Conservation (phyloP, 768 basidiomycete species). For the Hericium alpestre region DNA sequence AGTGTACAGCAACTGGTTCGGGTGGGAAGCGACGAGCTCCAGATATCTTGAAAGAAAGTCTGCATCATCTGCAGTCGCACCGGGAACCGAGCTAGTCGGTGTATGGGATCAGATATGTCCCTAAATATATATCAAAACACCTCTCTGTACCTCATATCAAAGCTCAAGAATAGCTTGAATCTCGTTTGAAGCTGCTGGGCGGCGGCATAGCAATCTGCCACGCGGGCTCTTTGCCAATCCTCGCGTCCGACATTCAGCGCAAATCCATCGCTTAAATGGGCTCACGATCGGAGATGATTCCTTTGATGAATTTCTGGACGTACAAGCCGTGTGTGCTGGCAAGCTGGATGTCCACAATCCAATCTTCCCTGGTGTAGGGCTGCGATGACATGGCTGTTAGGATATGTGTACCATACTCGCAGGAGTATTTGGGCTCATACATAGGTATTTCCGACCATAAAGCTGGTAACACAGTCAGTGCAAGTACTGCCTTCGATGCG, state of each 20-base stretch:
- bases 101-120: background rate
- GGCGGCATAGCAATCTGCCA: conserved; percentile 32
- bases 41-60: conserved; percentile 20
- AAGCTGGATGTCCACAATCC: conserved; percentile 22
- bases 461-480: conserved; percentile 11
- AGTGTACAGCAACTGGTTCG: conserved; percentile 21
- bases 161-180: conserved; percentile 27
- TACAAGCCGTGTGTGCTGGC: conserved; percentile 19
- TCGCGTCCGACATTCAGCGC: conserved; percentile 19
- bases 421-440: conserved; percentile 5
- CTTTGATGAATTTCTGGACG: background rate
- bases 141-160: conserved; percentile 26
- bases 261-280: conserved; percentile 10
- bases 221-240: conserved; percentile 17
- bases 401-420: background rate
- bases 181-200: conserved; percentile 31
- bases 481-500: background rate
- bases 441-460: conserved; percentile 28
- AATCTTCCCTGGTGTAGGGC: conserved; percentile 22
- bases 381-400: conserved; percentile 3
- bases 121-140: background rate
- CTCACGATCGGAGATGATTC: background rate
- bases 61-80: conserved; percentile 8
- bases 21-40: conserved; percentile 17
- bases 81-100: conserved; percentile 22